A percentile compares a stretch with the other conserved stretches of the same genome.
phyloP scores from a whole-genome alignment of 2,329 filamentous ascomycete genomes.

The Colletotrichum theobromicola region DNA sequence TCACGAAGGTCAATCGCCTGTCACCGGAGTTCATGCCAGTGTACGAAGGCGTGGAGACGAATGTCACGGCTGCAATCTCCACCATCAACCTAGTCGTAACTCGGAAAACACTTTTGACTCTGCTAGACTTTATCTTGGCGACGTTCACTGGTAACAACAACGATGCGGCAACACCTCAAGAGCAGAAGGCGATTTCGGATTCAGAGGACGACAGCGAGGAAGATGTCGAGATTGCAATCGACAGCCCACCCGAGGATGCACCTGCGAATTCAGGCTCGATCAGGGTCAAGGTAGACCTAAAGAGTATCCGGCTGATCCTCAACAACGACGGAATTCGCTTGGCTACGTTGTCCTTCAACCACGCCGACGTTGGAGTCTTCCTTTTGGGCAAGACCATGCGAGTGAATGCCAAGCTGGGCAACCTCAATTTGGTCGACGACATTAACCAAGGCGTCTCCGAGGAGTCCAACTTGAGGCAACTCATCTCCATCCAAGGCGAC shows the following conservation, averaged over 20 bases:
- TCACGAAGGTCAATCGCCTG: constrained; percentile 84
- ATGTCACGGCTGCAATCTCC: constrained; percentile 87
- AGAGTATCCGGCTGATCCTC: constrained; percentile 90
- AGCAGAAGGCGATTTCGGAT: constrained; percentile 41
- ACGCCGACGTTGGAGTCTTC: constrained; percentile 90
- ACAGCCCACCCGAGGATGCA: constrained; percentile 2
- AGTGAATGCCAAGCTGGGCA: constrained; percentile 84
- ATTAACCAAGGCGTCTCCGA: constrained; percentile 88
- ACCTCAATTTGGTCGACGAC: constrained; percentile 89
- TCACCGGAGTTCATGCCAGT: constrained; percentile 93
- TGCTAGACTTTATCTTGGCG: constrained; percentile 91
- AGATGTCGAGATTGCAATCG: constrained; percentile 25
- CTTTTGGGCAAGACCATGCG: constrained; percentile 86
- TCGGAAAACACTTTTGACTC: constrained; percentile 85
- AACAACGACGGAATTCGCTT: constrained; percentile 98
- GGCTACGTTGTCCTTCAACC: constrained; percentile 90
- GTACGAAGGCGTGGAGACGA: constrained; percentile 92
- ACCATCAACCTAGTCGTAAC: constrained; percentile 98
- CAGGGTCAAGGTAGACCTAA: constrained; percentile 89
- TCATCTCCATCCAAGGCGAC: constrained; percentile 94
- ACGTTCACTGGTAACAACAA: constrained; percentile 78
- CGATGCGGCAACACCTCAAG: constrained; percentile 30
- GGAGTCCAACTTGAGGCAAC: constrained; percentile 79
- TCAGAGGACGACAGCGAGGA: constrained; percentile 40
- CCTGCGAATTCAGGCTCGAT: constrained; percentile 71